phyloP scores from a whole-genome alignment of 768 basidiomycete genomes.

The Naganishia kalamii region DNA sequence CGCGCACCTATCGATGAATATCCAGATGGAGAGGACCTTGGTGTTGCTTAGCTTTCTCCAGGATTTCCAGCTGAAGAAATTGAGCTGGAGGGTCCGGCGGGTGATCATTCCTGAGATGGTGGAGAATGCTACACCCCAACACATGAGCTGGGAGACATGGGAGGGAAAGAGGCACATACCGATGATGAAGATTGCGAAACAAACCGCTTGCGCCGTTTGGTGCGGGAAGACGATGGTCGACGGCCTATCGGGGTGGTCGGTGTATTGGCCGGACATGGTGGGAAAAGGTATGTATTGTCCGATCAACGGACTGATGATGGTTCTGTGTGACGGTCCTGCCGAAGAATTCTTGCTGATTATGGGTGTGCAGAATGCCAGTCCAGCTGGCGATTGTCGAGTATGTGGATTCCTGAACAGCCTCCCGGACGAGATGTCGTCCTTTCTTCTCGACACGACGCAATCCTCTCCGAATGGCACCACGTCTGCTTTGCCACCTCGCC shows the following conservation, averaged over 20 bases:
- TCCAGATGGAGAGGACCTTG: constrained; percentile 5
- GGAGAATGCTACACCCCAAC: background rate
- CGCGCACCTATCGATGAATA: constrained; percentile 7
- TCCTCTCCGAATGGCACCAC: too few relatives aligned
- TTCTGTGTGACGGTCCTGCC: too few relatives aligned
- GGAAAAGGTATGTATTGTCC: too few relatives aligned
- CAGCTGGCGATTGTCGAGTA: too few relatives aligned
- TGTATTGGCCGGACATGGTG: background rate
- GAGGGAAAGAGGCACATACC: background rate
- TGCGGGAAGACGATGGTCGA: constrained; percentile 4
- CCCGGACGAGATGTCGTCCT: too few relatives aligned
- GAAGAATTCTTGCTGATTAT: too few relatives aligned
- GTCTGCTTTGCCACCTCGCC: too few relatives aligned
- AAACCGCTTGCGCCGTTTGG: constrained; percentile 1
- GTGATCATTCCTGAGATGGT: constrained; percentile 11
- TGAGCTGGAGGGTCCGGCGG: background rate
- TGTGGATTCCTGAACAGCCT: too few relatives aligned
- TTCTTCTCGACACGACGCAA: too few relatives aligned
- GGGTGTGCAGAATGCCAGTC: too few relatives aligned
- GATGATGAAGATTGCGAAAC: background rate
- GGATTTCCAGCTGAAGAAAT: background rate
- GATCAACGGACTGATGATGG: too few relatives aligned
- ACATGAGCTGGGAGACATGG: background rate
- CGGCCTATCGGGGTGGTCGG: background rate
- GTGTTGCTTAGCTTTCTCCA: constrained; percentile 1